A percentile compares a stretch with the other conserved stretches of the same genome.
These are phyloP conservation scores for Claviceps cyperi DNA, from an alignment of 2,329 filamentous ascomycete species.

Conservation along the genomic window DNA sequence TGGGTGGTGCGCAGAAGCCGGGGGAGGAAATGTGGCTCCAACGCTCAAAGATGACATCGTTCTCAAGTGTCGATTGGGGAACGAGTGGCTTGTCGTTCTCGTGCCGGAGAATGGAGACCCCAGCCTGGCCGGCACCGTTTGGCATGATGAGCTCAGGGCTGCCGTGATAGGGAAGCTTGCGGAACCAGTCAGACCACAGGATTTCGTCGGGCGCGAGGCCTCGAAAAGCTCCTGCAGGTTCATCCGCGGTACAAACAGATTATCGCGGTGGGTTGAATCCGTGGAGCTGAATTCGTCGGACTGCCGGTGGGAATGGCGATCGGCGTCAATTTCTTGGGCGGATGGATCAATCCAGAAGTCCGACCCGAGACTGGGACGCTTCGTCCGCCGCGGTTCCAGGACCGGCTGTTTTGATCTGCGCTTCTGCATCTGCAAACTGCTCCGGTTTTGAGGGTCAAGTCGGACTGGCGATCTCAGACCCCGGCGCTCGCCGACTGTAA, in stretches of 20 bases:
- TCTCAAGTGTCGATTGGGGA: conserved; percentile 42
- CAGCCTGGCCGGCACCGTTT: conserved; percentile 31
- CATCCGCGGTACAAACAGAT: conserved; percentile 26
- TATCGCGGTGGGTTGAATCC: conserved; percentile 18
- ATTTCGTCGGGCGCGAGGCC: conserved; percentile 11
- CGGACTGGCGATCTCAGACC: conserved; percentile 39
- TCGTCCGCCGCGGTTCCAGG: conserved; percentile 31
- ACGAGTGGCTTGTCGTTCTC: conserved; percentile 38
- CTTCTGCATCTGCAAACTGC: conserved; percentile 42
- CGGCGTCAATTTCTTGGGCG: conserved; percentile 10
- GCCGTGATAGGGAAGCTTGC: conserved; percentile 2
- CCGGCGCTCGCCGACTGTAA: conserved; percentile 35
- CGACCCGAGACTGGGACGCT: conserved; percentile 39
- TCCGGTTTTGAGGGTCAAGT: conserved; percentile 31
- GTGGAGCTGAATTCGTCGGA: conserved; percentile 22
- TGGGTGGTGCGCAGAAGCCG: conserved; percentile 40
- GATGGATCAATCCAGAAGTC: conserved; percentile 38
- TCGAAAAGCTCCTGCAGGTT: conserved; percentile 28
- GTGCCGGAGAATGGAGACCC: conserved; percentile 42
- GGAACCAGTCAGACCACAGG: background rate
- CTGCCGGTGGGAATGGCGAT: conserved; percentile 8
- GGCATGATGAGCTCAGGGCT: conserved; percentile 11
- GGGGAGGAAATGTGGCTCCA: conserved; percentile 33
- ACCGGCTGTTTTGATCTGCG: conserved; percentile 33
- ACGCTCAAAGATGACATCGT: conserved; percentile 28